Conservation (phyloP, 306 rosid species). For the Canavalia ensiformis region DNA sequence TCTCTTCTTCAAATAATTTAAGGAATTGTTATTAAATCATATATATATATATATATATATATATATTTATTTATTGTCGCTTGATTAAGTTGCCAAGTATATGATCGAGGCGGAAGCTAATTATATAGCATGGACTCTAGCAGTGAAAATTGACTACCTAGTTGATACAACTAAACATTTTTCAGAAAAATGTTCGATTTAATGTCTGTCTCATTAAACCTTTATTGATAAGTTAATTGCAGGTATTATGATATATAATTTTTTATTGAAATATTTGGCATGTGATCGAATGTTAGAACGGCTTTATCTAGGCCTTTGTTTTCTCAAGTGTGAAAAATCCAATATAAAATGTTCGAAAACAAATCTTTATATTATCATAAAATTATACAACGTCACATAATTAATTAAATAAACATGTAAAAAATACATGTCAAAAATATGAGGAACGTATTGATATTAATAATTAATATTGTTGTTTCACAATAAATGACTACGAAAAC, state of each 20-base stretch:
- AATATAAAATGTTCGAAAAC: no score
- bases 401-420: no score
- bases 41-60: no score
- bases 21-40: neutral
- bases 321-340: no score
- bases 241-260: neutral
- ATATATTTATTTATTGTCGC: neutral
- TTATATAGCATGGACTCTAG: neutral
- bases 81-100: neutral
- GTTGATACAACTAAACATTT: neutral
- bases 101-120: neutral
- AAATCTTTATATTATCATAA: no score
- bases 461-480: neutral
- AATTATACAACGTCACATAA: no score
- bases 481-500: no score
- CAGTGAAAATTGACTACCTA: neutral
- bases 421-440: no score
- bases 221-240: neutral
- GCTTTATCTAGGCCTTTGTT: no score
- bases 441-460: neutral
- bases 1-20: neutral
- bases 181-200: neutral
- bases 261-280: neutral
- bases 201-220: neutral
- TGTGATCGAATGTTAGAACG: neutral